Evolutionary conservation across 495 filamentous ascomycete genomes (phyloP).

Genomic region (Daldinia caldariorum): DNA sequence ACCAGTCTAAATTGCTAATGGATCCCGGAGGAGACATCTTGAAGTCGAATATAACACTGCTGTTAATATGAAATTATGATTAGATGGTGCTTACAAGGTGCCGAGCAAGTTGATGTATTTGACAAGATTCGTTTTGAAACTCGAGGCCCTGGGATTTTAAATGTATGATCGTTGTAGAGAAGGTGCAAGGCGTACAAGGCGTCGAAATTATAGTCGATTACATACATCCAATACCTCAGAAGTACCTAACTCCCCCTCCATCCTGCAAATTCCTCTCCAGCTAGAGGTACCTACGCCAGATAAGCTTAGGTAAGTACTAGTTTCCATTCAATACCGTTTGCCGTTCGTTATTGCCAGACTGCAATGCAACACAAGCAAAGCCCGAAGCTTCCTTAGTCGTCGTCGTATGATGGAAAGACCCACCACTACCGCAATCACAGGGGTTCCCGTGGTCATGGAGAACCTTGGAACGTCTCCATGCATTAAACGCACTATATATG

Average conservation of each 20-base stretch:
- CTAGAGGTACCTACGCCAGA: conserved; percentile 28
- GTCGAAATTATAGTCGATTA: background rate
- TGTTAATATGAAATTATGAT: background rate
- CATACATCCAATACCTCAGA: conserved; percentile 22
- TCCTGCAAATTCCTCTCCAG: conserved; percentile 22
- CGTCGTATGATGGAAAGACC: conserved; percentile 41
- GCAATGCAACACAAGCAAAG: conserved; percentile 45
- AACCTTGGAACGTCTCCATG: conserved; percentile 3
- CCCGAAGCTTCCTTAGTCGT: conserved; percentile 34
- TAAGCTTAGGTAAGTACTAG: conserved; percentile 30
- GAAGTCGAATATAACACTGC: conserved; percentile 8
- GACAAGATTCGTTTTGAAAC: conserved; percentile 7
- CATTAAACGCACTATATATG: background rate
- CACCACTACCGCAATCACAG: conserved; percentile 4
- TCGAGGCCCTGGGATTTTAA: conserved; percentile 32
- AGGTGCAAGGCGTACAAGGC: background rate
- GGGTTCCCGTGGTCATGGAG: conserved; percentile 19
- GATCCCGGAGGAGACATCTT: conserved; percentile 48
- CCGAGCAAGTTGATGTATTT: conserved; percentile 5
- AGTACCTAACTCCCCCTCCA: conserved; percentile 30
- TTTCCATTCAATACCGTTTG: conserved; percentile 26
- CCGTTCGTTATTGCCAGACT: conserved; percentile 31
- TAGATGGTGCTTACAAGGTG: background rate
- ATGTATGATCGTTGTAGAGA: conserved; percentile 20
- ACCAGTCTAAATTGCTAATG: conserved; percentile 48